Conservation (phyloP, 345 rosid species). For the Bruguiera parviflora region DNA sequence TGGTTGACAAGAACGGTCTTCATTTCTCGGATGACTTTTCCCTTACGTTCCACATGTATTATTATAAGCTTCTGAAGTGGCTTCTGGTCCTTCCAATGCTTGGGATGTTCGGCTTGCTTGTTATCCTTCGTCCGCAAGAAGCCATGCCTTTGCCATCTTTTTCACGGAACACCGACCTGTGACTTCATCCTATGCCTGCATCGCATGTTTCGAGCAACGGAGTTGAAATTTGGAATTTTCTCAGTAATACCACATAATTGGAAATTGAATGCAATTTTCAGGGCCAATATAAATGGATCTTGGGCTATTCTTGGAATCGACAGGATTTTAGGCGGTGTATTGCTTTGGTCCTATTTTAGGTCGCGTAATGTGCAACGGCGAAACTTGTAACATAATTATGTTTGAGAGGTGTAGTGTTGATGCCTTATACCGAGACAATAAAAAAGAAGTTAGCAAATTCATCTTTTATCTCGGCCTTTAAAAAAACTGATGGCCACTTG, state of each 20-base stretch:
- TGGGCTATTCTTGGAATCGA: constrained; percentile 5
- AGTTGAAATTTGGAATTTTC: no score
- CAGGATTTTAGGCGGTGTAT: not conserved
- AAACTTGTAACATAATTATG: constrained; percentile 35
- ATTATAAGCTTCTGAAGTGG: constrained; percentile 95
- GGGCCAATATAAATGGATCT: not conserved
- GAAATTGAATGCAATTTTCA: not conserved
- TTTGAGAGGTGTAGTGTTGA: not conserved
- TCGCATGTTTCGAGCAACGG: no score
- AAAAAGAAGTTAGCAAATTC: not conserved
- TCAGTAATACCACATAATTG: no score
- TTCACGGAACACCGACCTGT: constrained; percentile 77
- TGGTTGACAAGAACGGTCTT: constrained; percentile 89
- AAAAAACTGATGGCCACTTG: no score
- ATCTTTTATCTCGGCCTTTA: no score
- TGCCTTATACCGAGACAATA: constrained; percentile 5
- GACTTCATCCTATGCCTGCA: constrained; percentile 16
- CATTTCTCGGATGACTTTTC: constrained; percentile 96
- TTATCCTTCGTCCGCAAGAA: constrained; percentile 88
- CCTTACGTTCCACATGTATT: constrained; percentile 94
- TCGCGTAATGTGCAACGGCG: constrained; percentile 18
- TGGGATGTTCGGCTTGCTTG: constrained; percentile 86
- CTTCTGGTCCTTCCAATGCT: constrained; percentile 96
- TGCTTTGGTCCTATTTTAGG: not conserved
- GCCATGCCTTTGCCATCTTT: constrained; percentile 88